Evolutionary conservation across 176 grass and related monocot species (phyloP).

Genomic region (Aegilops longissima): DNA sequence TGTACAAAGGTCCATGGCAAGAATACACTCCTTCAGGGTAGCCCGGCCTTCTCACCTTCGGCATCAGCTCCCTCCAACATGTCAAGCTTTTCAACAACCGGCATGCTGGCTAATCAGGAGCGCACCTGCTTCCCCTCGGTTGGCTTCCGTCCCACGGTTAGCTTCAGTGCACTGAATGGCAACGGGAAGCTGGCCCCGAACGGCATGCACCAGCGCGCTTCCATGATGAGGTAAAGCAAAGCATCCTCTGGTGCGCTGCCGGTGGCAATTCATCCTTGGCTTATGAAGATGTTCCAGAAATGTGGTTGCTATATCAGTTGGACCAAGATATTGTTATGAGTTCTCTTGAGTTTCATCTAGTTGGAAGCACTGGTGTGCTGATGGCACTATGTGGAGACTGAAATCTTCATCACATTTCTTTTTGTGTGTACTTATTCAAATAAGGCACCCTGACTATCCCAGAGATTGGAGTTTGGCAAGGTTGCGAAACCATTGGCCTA

Average conservation of each 20-base stretch:
- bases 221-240: constrained; percentile 42
- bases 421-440: constrained; percentile 8
- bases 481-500: not conserved
- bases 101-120: constrained; percentile 41
- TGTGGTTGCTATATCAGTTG: constrained; percentile 31
- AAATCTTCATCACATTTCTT: not conserved
- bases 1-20: constrained; percentile 32
- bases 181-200: constrained; percentile 27
- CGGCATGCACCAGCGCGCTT: constrained; percentile 32
- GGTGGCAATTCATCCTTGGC: constrained; percentile 99
- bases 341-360: not conserved
- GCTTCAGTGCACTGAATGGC: constrained; percentile 21
- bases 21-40: constrained; percentile 21
- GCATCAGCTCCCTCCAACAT: constrained; percentile 6
- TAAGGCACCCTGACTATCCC: not conserved
- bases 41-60: constrained; percentile 20
- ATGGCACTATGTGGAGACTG: not conserved
- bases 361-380: constrained; percentile 15
- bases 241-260: constrained; percentile 29
- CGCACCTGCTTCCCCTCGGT: constrained; percentile 28
- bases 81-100: constrained; percentile 39
- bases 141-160: constrained; percentile 32
- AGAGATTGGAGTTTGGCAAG: not conserved
- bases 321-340: not conserved
- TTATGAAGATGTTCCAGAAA: constrained; percentile 49